Conservation (phyloP, 2,329 filamentous ascomycete genomes). For the Fusarium mexicanum region DNA sequence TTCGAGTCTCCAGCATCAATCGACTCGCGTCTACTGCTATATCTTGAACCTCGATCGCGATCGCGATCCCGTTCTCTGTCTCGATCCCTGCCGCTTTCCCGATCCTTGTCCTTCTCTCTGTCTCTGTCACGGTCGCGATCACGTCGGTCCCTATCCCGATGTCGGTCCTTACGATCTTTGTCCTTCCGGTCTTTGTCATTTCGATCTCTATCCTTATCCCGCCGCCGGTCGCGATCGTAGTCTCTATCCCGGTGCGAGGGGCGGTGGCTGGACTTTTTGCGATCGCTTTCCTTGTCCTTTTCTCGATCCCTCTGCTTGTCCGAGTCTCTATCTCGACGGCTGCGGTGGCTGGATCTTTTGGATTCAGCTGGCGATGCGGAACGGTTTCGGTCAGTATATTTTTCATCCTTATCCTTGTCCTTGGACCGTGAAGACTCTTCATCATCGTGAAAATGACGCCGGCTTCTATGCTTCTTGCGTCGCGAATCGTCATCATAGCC, state of each 20-base stretch:
- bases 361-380: constrained; percentile 71
- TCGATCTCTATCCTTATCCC: constrained; percentile 52
- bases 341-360: constrained; percentile 67
- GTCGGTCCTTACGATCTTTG: constrained; percentile 53
- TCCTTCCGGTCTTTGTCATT: constrained; percentile 51
- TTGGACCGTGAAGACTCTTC: constrained; percentile 54
- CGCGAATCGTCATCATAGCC: constrained; percentile 58
- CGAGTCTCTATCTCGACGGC: constrained; percentile 65
- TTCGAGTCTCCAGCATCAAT: constrained; percentile 48
- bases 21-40: constrained; percentile 49
- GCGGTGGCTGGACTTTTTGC: constrained; percentile 51
- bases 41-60: constrained; percentile 45
- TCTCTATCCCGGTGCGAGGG: constrained; percentile 47
- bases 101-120: constrained; percentile 48
- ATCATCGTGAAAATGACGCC: constrained; percentile 55
- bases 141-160: constrained; percentile 49
- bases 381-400: constrained; percentile 65
- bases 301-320: constrained; percentile 57
- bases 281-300: constrained; percentile 53
- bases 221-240: constrained; percentile 53
- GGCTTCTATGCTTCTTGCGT: constrained; percentile 61
- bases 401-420: constrained; percentile 54
- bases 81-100: constrained; percentile 44
- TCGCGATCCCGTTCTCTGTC: constrained; percentile 51
- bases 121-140: constrained; percentile 47